These are phyloP conservation scores for Cardiospermum halicacabum DNA, from an alignment of 345 rosid genomes.

Conservation along the genomic window DNA sequence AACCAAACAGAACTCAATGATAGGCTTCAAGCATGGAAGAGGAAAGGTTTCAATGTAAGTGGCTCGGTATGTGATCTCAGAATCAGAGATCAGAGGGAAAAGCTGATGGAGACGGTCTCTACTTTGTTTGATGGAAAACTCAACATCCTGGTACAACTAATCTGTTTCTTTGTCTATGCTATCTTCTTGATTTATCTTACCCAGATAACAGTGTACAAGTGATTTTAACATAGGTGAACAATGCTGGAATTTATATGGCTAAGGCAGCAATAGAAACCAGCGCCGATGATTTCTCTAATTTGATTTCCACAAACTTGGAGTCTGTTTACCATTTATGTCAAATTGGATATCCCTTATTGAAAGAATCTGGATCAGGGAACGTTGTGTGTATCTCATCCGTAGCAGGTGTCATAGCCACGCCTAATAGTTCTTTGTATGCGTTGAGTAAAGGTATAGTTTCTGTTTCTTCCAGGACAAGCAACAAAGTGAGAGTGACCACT, in stretches of 20 bases:
- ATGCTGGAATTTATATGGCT: slow-evolving; percentile 34
- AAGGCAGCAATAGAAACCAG: slow-evolving; percentile 29
- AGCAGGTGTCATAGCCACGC: slow-evolving; percentile 26
- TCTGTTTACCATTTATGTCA: slow-evolving; percentile 44
- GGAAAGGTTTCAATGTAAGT: slow-evolving; percentile 40
- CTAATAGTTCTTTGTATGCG: slow-evolving; percentile 30
- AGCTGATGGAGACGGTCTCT: slow-evolving; percentile 39
- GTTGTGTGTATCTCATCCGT: slow-evolving; percentile 44
- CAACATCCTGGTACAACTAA: slow-evolving; percentile 43
- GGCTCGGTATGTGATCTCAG: slow-evolving; percentile 47
- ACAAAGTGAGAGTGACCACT: too few relatives aligned
- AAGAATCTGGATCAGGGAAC: slow-evolving; percentile 41
- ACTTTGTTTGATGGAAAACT: slow-evolving; percentile 45
- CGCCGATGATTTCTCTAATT: slow-evolving; percentile 25
- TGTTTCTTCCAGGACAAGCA: too few relatives aligned
- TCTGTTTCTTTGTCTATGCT: not conserved
- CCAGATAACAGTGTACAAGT: not conserved
- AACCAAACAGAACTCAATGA: not conserved
- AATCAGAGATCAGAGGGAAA: slow-evolving; percentile 26
- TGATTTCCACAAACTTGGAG: slow-evolving; percentile 38
- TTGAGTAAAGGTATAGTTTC: slow-evolving; percentile 35
- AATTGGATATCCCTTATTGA: slow-evolving; percentile 41
- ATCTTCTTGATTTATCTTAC: not conserved
- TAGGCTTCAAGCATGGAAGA: slow-evolving; percentile 30
- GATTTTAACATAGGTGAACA: slow-evolving; percentile 33